These are phyloP conservation scores for Dendrocalamus sinicus DNA, from an alignment of 176 grass and related monocot genomes.

Conservation along the genomic window DNA sequence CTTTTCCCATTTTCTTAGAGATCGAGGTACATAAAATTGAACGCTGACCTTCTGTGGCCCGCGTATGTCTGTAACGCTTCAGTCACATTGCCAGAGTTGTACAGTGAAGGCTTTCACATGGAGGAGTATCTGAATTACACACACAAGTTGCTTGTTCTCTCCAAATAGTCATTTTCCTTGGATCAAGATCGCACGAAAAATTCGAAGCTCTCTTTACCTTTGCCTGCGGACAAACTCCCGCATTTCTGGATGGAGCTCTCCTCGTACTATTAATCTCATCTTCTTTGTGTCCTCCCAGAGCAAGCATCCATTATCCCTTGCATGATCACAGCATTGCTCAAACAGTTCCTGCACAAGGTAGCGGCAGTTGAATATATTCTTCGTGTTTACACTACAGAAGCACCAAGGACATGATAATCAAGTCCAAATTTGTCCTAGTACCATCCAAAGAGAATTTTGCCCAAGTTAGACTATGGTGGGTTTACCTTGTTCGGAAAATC, in stretches of 20 bases:
- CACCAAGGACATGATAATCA: neutral
- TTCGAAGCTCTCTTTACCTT: conserved; percentile 38
- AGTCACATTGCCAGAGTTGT: neutral
- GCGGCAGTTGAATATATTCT: no score
- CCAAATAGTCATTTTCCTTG: neutral
- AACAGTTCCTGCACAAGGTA: conserved; percentile 70
- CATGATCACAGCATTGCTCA: conserved; percentile 76
- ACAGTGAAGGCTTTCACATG: neutral
- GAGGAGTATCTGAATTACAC: neutral
- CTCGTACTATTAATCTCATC: conserved; percentile 73
- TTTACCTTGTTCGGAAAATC: conserved; percentile 93
- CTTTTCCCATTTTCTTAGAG: no score
- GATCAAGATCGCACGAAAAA: neutral
- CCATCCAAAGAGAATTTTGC: neutral
- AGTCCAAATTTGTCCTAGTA: neutral
- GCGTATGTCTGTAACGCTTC: neutral
- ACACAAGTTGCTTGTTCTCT: neutral
- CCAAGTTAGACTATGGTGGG: neutral
- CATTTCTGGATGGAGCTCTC: conserved; percentile 77
- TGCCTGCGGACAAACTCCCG: conserved; percentile 74
- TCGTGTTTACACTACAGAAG: neutral
- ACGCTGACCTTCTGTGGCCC: neutral
- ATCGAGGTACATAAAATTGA: neutral
- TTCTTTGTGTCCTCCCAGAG: conserved; percentile 74
- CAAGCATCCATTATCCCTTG: conserved; percentile 74